Evolutionary conservation across 768 basidiomycete species (phyloP).

Genomic region (Lactarius akahatsu): DNA sequence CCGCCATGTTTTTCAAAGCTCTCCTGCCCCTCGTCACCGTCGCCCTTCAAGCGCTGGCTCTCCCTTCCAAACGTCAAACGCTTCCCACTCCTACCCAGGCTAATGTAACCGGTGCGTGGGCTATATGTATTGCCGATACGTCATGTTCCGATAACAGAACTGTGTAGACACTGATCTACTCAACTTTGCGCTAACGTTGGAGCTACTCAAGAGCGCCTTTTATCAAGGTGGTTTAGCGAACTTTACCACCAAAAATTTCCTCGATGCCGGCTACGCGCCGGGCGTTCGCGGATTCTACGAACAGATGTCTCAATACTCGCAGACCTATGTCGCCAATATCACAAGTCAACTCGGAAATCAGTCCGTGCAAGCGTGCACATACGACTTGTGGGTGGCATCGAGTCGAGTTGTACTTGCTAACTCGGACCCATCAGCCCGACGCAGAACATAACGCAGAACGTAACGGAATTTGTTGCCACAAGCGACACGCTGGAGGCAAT

Average conservation of each 20-base stretch:
- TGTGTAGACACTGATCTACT: conserved; percentile 36
- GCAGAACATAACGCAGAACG: conserved; percentile 43
- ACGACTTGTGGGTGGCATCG: conserved; percentile 49
- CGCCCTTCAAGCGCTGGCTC: not conserved
- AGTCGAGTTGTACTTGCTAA: not conserved
- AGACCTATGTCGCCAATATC: conserved; percentile 54
- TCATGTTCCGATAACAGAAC: not conserved
- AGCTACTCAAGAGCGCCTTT: conserved; percentile 48
- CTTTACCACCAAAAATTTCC: conserved; percentile 48
- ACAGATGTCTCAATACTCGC: conserved; percentile 57
- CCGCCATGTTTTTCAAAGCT: not conserved
- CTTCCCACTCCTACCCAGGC: not conserved
- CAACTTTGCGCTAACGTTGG: conserved; percentile 49
- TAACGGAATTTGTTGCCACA: conserved; percentile 44
- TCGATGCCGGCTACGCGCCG: conserved; percentile 45
- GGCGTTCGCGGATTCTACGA: conserved; percentile 51
- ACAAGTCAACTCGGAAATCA: conserved; percentile 44
- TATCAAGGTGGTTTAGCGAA: conserved; percentile 46
- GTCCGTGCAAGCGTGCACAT: conserved; percentile 56
- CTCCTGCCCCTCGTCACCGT: not conserved
- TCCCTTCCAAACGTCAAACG: not conserved
- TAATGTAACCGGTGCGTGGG: conserved; percentile 3
- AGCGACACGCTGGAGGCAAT: conserved; percentile 54
- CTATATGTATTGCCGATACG: not conserved
- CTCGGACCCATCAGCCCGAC: conserved; percentile 38